A percentile compares a stretch with the other conserved stretches of the same genome.
Evolutionary conservation across 1,139 yeast genomes (phyloP).

Genomic region (Meyerozyma guilliermondii): DNA sequence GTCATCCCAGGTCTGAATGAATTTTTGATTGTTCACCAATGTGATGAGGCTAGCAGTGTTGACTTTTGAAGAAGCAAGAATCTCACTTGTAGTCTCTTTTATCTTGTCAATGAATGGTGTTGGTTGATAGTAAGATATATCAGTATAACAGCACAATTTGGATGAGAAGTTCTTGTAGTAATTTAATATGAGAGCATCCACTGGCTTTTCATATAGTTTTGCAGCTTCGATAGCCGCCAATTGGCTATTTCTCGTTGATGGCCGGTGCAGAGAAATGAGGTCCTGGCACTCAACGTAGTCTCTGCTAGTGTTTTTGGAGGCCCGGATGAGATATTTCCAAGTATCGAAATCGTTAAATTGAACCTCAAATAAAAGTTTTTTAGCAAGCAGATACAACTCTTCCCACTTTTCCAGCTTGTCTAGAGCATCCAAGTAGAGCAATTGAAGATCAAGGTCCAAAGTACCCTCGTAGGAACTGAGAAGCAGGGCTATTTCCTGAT

Average conservation of each 20-base stretch:
- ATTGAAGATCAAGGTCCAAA: conserved; percentile 52
- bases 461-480: conserved; percentile 30
- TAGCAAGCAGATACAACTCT: conserved; percentile 27
- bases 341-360: conserved; percentile 56
- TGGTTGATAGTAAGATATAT: conserved; percentile 37
- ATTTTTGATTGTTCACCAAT: conserved; percentile 48
- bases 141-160: conserved; percentile 61
- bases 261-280: conserved; percentile 17
- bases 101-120: conserved; percentile 9
- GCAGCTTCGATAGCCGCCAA: conserved; percentile 52
- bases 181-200: conserved; percentile 22
- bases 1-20: conserved; percentile 15
- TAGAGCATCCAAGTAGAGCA: conserved; percentile 46
- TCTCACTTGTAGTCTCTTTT: conserved; percentile 6
- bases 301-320: conserved; percentile 31
- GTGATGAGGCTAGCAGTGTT: conserved; percentile 19
- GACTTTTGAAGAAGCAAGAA: conserved; percentile 18
- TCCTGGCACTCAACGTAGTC: conserved; percentile 20
- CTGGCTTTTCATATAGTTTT: conserved; percentile 12
- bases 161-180: conserved; percentile 43
- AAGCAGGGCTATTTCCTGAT: conserved; percentile 22
- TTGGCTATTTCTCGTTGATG: conserved; percentile 47
- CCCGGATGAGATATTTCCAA: conserved; percentile 48
- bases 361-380: conserved; percentile 32
- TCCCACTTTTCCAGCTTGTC: conserved; percentile 36